Evolutionary conservation across 2,329 filamentous ascomycete species (phyloP), one percentile per base, ranked within the genome.

Genomic region (Metarhizium album): DNA sequence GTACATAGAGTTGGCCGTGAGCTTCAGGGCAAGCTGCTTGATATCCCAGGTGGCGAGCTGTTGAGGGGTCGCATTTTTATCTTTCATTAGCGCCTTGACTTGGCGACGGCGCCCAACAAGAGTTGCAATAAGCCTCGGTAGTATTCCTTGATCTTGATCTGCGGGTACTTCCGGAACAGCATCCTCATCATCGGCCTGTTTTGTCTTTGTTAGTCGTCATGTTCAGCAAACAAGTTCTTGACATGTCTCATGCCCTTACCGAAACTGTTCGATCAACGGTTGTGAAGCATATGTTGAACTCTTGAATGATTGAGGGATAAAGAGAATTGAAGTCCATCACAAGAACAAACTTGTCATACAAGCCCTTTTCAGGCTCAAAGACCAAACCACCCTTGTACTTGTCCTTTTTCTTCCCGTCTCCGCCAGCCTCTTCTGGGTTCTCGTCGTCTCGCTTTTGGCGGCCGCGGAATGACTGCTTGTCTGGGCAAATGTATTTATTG

Each of bases 251-350:
- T 35, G 33, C 14, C 68, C 82, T 73, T 78, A 89, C 86, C 59
- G 84, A 71, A 54, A 79, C 74, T 40, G 79, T 75, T 59, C 93
- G 79, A 54, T 97, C 87, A 6, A 98, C 90, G 0, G 94, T 98
- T 2, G 93, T 98, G 70, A 98, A 98, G 74, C 94, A 98, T 59
- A 98, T 98, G 69, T 98, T 98, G 73, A 84, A 98, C 76, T 98
- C 94, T 64, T 98, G 94, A 54, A 98, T 98, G 63, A 98, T 97
- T 64, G 89, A 96, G 31, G 93, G 93, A 62, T 98, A 98, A 55
- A 98, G 75, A 60, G 90, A 96, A 78, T 98, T 98, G 75, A 98
- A 98, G 74, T 98, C 93, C 94, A 98, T 98, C 68, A 98, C 94
- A 51, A 98, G 79, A 49, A 98, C 87, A 67, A 94, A 96, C 70